Conservation (phyloP, 2,329 filamentous ascomycete species). For the Penicillium sp. region DNA sequence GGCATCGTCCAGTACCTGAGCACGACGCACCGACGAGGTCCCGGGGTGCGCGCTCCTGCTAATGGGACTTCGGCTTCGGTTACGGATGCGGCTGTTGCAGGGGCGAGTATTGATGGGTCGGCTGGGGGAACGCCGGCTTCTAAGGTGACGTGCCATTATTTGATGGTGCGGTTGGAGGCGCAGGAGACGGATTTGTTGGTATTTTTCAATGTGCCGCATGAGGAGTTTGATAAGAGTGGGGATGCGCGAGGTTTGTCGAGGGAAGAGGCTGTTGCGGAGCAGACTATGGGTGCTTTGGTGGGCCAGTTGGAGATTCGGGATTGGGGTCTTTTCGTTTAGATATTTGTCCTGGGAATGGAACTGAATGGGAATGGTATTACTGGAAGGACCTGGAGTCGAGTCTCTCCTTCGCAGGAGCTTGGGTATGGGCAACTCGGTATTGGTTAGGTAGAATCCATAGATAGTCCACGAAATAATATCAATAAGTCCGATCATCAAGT, state of each 20-base stretch:
- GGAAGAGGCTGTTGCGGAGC: slow-evolving; percentile 57
- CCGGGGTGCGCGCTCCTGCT: slow-evolving; percentile 10
- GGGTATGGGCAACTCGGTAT: background rate
- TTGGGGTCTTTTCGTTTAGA: slow-evolving; percentile 68
- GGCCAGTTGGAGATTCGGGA: slow-evolving; percentile 76
- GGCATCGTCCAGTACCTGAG: slow-evolving; percentile 33
- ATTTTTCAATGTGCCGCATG: slow-evolving; percentile 84
- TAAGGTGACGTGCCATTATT: slow-evolving; percentile 70
- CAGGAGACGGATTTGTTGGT: slow-evolving; percentile 80
- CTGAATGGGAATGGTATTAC: background rate
- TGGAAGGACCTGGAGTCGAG: background rate
- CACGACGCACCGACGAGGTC: slow-evolving; percentile 16
- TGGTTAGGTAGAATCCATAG: slow-evolving; percentile 1
- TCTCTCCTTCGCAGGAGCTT: background rate
- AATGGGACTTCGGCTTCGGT: slow-evolving; percentile 18
- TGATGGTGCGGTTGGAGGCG: slow-evolving; percentile 73
- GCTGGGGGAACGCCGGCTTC: slow-evolving; percentile 25
- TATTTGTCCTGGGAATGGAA: background rate
- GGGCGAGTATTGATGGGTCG: slow-evolving; percentile 11
- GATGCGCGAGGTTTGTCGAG: slow-evolving; percentile 68
- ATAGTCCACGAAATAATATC: slow-evolving; percentile 8
- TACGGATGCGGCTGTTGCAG: slow-evolving; percentile 18
- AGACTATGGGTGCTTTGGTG: slow-evolving; percentile 56
- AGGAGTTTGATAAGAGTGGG: slow-evolving; percentile 69
- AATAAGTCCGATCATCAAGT: background rate